Percentiles rank a stretch among this genome's conserved stretches.
Conservation (phyloP, 1,284 basidiomycete species). For the Meripilus lineatus region DNA sequence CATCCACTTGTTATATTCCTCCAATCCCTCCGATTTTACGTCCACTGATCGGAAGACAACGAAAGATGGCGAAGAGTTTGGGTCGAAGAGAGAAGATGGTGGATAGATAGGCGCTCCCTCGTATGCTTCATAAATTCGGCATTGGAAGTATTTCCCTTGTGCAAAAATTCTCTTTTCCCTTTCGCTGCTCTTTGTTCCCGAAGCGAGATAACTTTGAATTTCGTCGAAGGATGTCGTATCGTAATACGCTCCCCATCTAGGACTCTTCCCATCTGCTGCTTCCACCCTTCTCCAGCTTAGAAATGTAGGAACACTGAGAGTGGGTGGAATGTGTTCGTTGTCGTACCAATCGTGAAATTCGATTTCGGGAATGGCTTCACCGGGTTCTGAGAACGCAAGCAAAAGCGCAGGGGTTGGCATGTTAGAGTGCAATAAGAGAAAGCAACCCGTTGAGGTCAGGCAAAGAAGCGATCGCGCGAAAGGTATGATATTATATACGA, state of each 20-base stretch:
- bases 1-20: slow-evolving; percentile 38
- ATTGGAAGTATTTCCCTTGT: slow-evolving; percentile 44
- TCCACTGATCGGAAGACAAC: slow-evolving; percentile 31
- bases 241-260: slow-evolving; percentile 52
- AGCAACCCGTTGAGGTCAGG: too few species aligned
- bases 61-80: slow-evolving; percentile 25
- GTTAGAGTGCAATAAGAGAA: too few species aligned
- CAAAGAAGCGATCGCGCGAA: too few species aligned
- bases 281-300: slow-evolving; percentile 46
- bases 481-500: too few species aligned
- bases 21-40: slow-evolving; percentile 31
- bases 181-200: slow-evolving; percentile 45
- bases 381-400: slow-evolving; percentile 27
- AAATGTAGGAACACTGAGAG: slow-evolving; percentile 50
- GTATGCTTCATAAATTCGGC: slow-evolving; percentile 43
- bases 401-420: slow-evolving; percentile 22
- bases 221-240: slow-evolving; percentile 45
- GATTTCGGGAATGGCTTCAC: slow-evolving; percentile 20
- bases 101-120: slow-evolving; percentile 22
- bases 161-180: slow-evolving; percentile 46
- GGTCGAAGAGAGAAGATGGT: slow-evolving; percentile 25
- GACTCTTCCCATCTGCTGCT: slow-evolving; percentile 36
- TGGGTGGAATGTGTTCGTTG: slow-evolving; percentile 54
- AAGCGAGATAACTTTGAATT: too few species aligned
- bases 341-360: slow-evolving; percentile 53